Percentiles rank a stretch among this genome's conserved stretches.
phyloP scores from a whole-genome alignment of 257 asterid genomes.

The Solanum lignicaule region DNA sequence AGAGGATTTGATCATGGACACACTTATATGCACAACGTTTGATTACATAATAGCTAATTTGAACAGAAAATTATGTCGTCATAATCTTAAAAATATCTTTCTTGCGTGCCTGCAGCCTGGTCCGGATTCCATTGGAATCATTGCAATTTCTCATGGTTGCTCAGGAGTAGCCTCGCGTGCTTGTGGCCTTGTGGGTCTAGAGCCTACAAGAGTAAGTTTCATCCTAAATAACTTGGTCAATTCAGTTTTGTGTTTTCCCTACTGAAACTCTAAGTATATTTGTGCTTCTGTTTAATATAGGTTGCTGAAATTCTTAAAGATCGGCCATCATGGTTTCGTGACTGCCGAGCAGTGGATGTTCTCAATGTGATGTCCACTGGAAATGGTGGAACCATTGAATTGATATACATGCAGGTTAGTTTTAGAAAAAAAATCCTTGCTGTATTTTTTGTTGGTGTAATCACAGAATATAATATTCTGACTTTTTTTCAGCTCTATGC shows the following conservation, averaged over 20 bases:
- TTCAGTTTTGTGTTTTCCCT: neutral
- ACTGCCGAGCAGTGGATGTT: conserved; percentile 86
- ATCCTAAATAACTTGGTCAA: neutral
- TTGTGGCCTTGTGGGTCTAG: conserved; percentile 92
- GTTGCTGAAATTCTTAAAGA: conserved; percentile 96
- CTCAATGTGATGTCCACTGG: conserved; percentile 84
- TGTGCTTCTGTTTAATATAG: conserved; percentile 20
- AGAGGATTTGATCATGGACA: neutral
- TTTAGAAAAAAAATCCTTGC: neutral
- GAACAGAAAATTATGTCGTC: neutral
- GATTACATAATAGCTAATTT: neutral
- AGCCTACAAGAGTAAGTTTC: conserved; percentile 78
- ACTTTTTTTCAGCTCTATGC: conserved; percentile 64
- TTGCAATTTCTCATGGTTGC: conserved; percentile 50
- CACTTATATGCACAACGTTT: neutral
- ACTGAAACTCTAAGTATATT: neutral
- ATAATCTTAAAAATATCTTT: neutral
- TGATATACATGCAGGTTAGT: conserved; percentile 90
- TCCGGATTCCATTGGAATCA: conserved; percentile 63
- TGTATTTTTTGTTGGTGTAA: neutral
- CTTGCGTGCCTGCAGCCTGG: conserved; percentile 39
- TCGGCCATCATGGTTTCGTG: conserved; percentile 94
- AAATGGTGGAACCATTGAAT: conserved; percentile 88
- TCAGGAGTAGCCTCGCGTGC: conserved; percentile 95
- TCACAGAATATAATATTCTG: neutral